Percentiles rank a stretch among this genome's conserved stretches.
phyloP scores from a whole-genome alignment of 2,329 filamentous ascomycete genomes.

The Paraphaeosphaeria minitans region DNA sequence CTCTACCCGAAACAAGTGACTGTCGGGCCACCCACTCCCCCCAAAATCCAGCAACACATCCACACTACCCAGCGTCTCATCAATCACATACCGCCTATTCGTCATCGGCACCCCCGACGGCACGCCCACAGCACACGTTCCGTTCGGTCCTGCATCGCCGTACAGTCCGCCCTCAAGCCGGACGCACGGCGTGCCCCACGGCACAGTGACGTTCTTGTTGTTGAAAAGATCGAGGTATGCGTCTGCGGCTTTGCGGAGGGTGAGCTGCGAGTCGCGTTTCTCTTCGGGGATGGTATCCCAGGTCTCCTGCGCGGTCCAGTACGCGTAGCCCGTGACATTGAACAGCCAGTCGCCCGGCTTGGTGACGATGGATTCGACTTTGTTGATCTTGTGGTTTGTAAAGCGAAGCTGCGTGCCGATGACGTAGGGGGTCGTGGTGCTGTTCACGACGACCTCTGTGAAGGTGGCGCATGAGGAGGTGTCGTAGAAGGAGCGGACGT shows the following conservation, averaged over 20 bases:
- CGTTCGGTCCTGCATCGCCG: slow-evolving; percentile 28
- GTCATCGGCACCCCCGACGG: slow-evolving; percentile 29
- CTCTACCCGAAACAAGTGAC: slow-evolving; percentile 32
- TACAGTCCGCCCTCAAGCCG: slow-evolving; percentile 34
- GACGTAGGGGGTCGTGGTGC: slow-evolving; percentile 25
- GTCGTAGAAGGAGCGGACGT: slow-evolving; percentile 30
- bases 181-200: slow-evolving; percentile 34
- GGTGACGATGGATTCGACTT: slow-evolving; percentile 29
- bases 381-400: slow-evolving; percentile 32
- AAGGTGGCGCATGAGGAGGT: slow-evolving; percentile 29
- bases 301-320: slow-evolving; percentile 22
- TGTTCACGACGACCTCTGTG: slow-evolving; percentile 32
- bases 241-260: slow-evolving; percentile 26
- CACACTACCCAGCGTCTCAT: slow-evolving; percentile 29
- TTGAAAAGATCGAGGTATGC: slow-evolving; percentile 28
- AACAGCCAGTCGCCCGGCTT: slow-evolving; percentile 37
- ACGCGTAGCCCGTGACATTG: slow-evolving; percentile 25
- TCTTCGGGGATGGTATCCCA: slow-evolving; percentile 22
- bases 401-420: slow-evolving; percentile 34
- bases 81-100: slow-evolving; percentile 32
- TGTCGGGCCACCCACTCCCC: slow-evolving; percentile 29
- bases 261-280: slow-evolving; percentile 18
- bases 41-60: slow-evolving; percentile 34
- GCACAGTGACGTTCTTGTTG: slow-evolving; percentile 23
- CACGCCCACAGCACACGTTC: slow-evolving; percentile 27